Conservation (phyloP, 129 eudicot genomes). For the Mikania micrantha region DNA sequence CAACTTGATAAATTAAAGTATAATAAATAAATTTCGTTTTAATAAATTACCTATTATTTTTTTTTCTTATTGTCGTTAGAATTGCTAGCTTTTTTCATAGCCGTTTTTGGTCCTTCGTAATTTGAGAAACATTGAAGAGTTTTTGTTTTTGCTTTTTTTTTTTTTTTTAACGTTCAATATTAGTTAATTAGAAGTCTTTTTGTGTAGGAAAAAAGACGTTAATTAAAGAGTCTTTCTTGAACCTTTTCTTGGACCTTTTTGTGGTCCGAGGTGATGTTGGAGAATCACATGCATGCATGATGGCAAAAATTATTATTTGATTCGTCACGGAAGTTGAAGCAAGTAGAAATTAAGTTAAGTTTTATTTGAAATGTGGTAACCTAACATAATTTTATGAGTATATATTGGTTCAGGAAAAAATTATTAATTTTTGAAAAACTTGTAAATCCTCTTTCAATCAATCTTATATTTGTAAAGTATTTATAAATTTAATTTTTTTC, state of each 20-base stretch:
- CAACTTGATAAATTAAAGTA: too few species aligned
- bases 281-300: conserved; percentile 19
- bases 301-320: conserved; percentile 7
- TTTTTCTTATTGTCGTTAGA: neutral
- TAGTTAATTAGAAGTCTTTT: neutral
- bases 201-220: neutral
- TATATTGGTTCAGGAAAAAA: too few species aligned
- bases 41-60: neutral
- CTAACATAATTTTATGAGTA: too few species aligned
- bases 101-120: conserved; percentile 7
- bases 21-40: neutral
- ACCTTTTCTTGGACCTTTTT: conserved; percentile 7
- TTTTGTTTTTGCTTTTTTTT: too few species aligned
- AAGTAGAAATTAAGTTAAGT: neutral
- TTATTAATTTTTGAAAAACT: too few species aligned
- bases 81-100: conserved; percentile 4
- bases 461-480: too few species aligned
- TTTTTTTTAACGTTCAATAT: too few species aligned
- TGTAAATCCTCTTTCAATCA: too few species aligned
- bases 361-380: too few species aligned
- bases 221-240: neutral
- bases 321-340: neutral
- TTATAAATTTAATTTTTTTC: too few species aligned
- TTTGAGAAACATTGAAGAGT: neutral
- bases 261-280: conserved; percentile 21